Evolutionary conservation across 768 basidiomycete genomes (phyloP).

Genomic region (Lactarius indigo): DNA sequence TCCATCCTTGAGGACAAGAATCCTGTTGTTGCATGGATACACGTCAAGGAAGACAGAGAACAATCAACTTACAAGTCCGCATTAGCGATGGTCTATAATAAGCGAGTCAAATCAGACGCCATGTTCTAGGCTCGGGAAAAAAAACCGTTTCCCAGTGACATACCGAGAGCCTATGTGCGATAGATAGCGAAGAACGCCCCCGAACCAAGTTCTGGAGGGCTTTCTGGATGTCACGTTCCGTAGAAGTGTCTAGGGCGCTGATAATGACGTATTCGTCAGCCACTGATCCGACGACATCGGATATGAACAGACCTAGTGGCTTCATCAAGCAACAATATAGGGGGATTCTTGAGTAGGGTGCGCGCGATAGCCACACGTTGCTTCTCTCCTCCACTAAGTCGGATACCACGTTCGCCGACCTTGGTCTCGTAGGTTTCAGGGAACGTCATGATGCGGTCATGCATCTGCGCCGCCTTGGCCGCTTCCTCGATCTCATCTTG

Average conservation of each 20-base stretch:
- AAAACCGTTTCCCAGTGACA: conserved; percentile 31
- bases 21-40: conserved; percentile 43
- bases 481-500: conserved; percentile 75
- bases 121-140: conserved; percentile 4
- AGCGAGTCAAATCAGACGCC: conserved; percentile 19
- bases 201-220: conserved; percentile 76
- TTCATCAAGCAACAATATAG: conserved; percentile 74
- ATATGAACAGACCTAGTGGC: conserved; percentile 53
- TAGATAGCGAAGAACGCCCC: conserved; percentile 71
- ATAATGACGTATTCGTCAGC: conserved; percentile 7
- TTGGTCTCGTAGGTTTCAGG: conserved; percentile 84
- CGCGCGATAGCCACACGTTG: conserved; percentile 86
- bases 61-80: conserved; percentile 43
- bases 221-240: conserved; percentile 86
- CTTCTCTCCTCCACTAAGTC: conserved; percentile 86
- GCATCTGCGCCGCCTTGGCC: conserved; percentile 81
- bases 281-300: background rate
- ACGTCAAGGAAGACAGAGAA: conserved; percentile 7
- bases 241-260: conserved; percentile 84
- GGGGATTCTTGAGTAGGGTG: conserved; percentile 82
- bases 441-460: conserved; percentile 80
- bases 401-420: conserved; percentile 85
- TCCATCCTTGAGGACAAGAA: conserved; percentile 89
- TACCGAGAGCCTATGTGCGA: conserved; percentile 76
- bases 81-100: conserved; percentile 48